A percentile compares a stretch with the other conserved stretches of the same genome.
Conservation (phyloP, 1,284 basidiomycete genomes). For the Leucoagaricus sp. region DNA sequence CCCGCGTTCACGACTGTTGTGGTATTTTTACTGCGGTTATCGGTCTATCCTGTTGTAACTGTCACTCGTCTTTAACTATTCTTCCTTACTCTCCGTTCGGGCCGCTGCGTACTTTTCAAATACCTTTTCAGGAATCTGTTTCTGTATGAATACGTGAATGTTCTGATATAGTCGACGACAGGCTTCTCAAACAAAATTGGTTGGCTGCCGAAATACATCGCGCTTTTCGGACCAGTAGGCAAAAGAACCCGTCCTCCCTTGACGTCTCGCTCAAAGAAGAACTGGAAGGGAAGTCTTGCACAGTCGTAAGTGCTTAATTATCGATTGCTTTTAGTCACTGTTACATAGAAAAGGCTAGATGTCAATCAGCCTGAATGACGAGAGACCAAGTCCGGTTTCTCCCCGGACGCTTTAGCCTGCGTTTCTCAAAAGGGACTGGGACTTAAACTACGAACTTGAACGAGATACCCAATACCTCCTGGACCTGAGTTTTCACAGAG, state of each 20-base stretch:
- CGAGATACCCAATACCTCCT: too few relatives aligned
- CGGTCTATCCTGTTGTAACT: not conserved
- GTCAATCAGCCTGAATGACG: not conserved
- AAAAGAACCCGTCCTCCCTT: too few relatives aligned
- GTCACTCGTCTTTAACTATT: not conserved
- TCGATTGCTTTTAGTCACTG: too few relatives aligned
- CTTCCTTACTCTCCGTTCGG: not conserved
- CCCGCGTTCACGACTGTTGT: not conserved
- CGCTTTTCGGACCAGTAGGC: not conserved
- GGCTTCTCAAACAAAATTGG: not conserved
- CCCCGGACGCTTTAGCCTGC: too few relatives aligned
- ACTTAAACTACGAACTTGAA: too few relatives aligned
- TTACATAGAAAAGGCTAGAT: too few relatives aligned
- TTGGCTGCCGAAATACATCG: not conserved
- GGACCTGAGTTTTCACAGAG: too few relatives aligned
- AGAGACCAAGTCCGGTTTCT: too few relatives aligned
- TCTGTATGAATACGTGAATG: slow-evolving; percentile 1
- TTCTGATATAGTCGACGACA: not conserved
- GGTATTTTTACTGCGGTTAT: not conserved
- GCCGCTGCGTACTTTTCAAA: not conserved
- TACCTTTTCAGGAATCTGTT: not conserved
- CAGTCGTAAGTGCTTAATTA: too few relatives aligned
- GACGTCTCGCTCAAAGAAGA: too few relatives aligned
- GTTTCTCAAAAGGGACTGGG: too few relatives aligned
- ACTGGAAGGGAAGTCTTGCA: too few relatives aligned